These are phyloP conservation scores for Gossypium gossypioides DNA, from an alignment of 441 rosid genomes.

Conservation along the genomic window DNA sequence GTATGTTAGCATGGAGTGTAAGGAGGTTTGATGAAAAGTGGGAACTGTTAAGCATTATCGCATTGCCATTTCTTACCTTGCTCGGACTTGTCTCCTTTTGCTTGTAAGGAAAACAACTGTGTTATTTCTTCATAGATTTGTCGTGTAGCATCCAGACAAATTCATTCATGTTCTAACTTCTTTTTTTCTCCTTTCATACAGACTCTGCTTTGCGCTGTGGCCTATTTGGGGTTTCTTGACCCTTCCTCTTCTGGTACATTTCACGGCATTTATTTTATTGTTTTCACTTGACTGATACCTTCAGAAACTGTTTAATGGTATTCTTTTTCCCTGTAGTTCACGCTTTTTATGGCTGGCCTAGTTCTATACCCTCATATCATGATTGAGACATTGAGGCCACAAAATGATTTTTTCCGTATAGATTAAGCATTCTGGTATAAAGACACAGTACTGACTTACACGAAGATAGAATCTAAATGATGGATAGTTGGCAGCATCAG, in stretches of 20 bases:
- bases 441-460: constrained; percentile 22
- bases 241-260: constrained; percentile 82
- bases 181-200: constrained; percentile 18
- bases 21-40: constrained; percentile 87
- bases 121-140: constrained; percentile 9
- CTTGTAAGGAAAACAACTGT: constrained; percentile 48
- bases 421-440: constrained; percentile 40
- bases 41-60: constrained; percentile 64
- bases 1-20: constrained; percentile 64
- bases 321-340: constrained; percentile 57
- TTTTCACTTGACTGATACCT: not conserved
- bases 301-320: constrained; percentile 15
- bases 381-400: constrained; percentile 64
- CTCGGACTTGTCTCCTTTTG: constrained; percentile 77
- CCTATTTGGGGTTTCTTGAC: constrained; percentile 95
- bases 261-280: not conserved
- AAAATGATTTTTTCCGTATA: constrained; percentile 54
- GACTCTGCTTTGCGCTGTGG: constrained; percentile 81
- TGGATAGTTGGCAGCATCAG: constrained; percentile 17
- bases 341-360: constrained; percentile 88
- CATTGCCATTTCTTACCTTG: constrained; percentile 73
- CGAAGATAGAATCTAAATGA: constrained; percentile 16
- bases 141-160: constrained; percentile 3
- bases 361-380: constrained; percentile 65
- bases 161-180: constrained; percentile 14